Base-by-base conservation (phyloP, 495 filamentous ascomycete genomes). In the Aspergillus kassunensis region DNA sequence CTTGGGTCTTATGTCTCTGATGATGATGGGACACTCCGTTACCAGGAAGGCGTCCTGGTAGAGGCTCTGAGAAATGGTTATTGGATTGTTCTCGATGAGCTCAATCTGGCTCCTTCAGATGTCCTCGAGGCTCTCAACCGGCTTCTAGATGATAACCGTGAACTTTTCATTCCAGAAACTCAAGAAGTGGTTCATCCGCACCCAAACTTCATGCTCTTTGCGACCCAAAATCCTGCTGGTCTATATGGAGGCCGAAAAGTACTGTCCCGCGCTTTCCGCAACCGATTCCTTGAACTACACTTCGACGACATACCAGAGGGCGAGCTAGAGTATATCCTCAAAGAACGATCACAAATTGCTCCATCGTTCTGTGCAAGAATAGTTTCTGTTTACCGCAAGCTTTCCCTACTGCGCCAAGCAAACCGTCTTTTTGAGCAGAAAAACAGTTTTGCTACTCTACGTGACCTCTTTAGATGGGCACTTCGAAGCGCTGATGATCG, bases 401-500 rank as follows among this genome's bases (percentile, higher is more conserved):
- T 99, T 16, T 93, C 93, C 6, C 72, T 87, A 8, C 72, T 97
- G 10, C 89, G 95, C 11, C 95, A 99, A 66, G 86, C 89, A 16
- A 89, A 83, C 59, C 76, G 95, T 20, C 70, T 97, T 0, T 99
- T 97, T 63, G 95, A 99, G 71, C 91, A 97, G 61, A 96, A 95
- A 65, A 91, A 93, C 62, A 91, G 91, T 60, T 99, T 99, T 67
- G 95, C 95, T 8, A 99, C 95, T 8, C 75, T 99, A 20, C 80
- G 95, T 77, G 95, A 99, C 69, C 80, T 99, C 4, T 99, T 99
- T 59, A 79, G 95, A 51, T 99, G 95, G 95, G 92, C 95, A n/a
- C 73, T 91, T 34, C 80, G 95, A 59, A 81, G 82, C 35, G 89
- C 88, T 0, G 89, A 95, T 52, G 88, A 87, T 25, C 80, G 89